Conservation (phyloP, 2,329 filamentous ascomycete species). For the Emmonsiellopsis sp. region DNA sequence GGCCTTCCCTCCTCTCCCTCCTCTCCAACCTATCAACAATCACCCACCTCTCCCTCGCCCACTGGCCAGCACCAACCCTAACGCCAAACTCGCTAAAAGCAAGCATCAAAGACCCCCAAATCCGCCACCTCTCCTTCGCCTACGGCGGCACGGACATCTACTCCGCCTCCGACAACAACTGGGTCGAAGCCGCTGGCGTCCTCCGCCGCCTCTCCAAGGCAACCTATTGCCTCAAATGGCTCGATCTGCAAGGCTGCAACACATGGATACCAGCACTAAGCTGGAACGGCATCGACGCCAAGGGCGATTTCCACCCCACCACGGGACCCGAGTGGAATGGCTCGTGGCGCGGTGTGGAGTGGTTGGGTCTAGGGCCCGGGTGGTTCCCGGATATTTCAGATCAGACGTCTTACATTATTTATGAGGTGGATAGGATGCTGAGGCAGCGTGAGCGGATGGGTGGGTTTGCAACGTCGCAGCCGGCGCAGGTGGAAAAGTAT, state of each 20-base stretch:
- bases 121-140: slow-evolving; percentile 31
- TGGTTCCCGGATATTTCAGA: slow-evolving; percentile 22
- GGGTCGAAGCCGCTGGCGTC: slow-evolving; percentile 46
- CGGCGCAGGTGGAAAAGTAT: background rate
- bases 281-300: slow-evolving; percentile 27
- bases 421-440: background rate
- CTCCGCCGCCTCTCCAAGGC: slow-evolving; percentile 46
- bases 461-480: background rate
- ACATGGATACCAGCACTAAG: slow-evolving; percentile 46
- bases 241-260: slow-evolving; percentile 52
- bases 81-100: slow-evolving; percentile 43
- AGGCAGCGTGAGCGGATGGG: background rate
- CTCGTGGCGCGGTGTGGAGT: slow-evolving; percentile 36
- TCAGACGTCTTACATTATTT: background rate
- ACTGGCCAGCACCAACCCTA: slow-evolving; percentile 52
- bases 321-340: slow-evolving; percentile 37
- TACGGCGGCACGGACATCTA: slow-evolving; percentile 46
- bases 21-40: slow-evolving; percentile 45
- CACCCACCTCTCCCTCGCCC: slow-evolving; percentile 53
- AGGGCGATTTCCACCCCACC: slow-evolving; percentile 14
- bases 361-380: slow-evolving; percentile 32
- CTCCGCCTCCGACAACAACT: slow-evolving; percentile 44
- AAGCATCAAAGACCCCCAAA: slow-evolving; percentile 31
- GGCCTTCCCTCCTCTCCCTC: slow-evolving; percentile 46
- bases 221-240: slow-evolving; percentile 51